These are phyloP conservation scores for Zygosaccharomyces bisporus DNA, from an alignment of 805 yeast species.

Conservation along the genomic window DNA sequence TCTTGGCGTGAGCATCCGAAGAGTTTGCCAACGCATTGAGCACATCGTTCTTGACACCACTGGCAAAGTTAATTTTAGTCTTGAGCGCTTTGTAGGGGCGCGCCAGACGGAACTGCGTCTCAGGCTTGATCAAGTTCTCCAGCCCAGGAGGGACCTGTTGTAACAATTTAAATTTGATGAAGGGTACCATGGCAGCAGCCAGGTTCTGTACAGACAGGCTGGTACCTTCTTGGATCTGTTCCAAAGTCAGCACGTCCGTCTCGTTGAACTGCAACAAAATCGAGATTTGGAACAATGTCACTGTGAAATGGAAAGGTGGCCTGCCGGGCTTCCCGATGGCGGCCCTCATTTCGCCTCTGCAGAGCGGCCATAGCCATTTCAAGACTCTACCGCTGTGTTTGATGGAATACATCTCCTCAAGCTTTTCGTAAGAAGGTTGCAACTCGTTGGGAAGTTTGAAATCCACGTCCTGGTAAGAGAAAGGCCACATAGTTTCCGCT, in stretches of 20 bases:
- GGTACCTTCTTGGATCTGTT: slow-evolving; percentile 61
- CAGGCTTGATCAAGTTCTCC: slow-evolving; percentile 48
- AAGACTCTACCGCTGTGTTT: slow-evolving; percentile 85
- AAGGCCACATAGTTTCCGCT: slow-evolving; percentile 89
- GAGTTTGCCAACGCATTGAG: slow-evolving; percentile 21
- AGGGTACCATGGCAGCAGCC: slow-evolving; percentile 73
- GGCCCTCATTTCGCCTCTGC: slow-evolving; percentile 88
- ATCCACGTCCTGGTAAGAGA: slow-evolving; percentile 39
- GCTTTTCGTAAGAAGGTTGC: slow-evolving; percentile 56
- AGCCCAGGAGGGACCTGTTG: slow-evolving; percentile 61
- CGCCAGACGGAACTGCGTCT: slow-evolving; percentile 65
- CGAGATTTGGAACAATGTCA: slow-evolving; percentile 82
- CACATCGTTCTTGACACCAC: slow-evolving; percentile 45
- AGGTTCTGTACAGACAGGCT: slow-evolving; percentile 62
- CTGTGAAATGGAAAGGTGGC: slow-evolving; percentile 76
- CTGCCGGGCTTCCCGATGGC: slow-evolving; percentile 76
- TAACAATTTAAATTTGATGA: slow-evolving; percentile 72
- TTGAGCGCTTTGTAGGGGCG: slow-evolving; percentile 82
- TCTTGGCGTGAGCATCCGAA: slow-evolving; percentile 22
- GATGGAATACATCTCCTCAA: slow-evolving; percentile 62
- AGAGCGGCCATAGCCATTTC: slow-evolving; percentile 94
- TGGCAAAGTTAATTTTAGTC: slow-evolving; percentile 74
- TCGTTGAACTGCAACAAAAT: slow-evolving; percentile 80
- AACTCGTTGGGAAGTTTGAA: slow-evolving; percentile 68
- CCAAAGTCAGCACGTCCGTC: slow-evolving; percentile 40